Evolutionary conservation across 495 filamentous ascomycete genomes (phyloP).

Genomic region (Zalerion maritima): DNA sequence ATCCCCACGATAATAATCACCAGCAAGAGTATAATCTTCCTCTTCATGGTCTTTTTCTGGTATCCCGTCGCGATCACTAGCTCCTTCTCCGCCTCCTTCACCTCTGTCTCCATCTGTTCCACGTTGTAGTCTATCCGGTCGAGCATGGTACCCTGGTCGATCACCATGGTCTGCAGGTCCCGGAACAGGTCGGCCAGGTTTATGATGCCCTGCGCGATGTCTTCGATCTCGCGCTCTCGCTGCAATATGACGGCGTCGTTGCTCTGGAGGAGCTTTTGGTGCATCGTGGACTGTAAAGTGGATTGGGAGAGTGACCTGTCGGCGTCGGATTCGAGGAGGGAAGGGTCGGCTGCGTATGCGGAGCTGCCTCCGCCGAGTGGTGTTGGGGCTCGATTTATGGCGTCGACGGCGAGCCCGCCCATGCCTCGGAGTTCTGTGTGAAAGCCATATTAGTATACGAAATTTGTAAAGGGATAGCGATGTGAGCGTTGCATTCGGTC

Average conservation of each 20-base stretch:
- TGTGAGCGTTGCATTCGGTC: too few relatives aligned
- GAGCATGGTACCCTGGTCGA: conserved; percentile 95
- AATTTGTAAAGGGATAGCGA: too few relatives aligned
- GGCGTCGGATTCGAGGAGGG: conserved; percentile 74
- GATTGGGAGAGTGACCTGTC: conserved; percentile 87
- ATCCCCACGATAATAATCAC: conserved; percentile 67
- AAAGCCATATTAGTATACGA: too few relatives aligned
- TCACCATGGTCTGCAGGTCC: conserved; percentile 90
- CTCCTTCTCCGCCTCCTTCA: conserved; percentile 86
- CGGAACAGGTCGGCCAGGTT: conserved; percentile 93
- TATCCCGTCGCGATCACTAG: conserved; percentile 73
- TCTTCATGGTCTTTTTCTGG: conserved; percentile 74
- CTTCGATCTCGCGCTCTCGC: conserved; percentile 91
- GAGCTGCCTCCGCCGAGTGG: conserved; percentile 36
- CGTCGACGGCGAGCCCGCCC: conserved; percentile 26
- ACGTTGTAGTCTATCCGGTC: conserved; percentile 98
- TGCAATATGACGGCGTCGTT: conserved; percentile 81
- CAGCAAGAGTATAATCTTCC: conserved; percentile 82
- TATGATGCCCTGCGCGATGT: conserved; percentile 95
- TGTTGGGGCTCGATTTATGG: conserved; percentile 41
- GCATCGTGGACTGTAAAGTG: conserved; percentile 56
- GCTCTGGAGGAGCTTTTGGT: conserved; percentile 50
- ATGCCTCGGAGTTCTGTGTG: conserved; percentile 72
- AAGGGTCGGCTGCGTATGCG: conserved; percentile 58
- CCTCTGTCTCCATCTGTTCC: conserved; percentile 76